A percentile compares a stretch with the other conserved stretches of the same genome.
phyloP scores from a whole-genome alignment of 306 rosid species.

The Glycine latifolia region DNA sequence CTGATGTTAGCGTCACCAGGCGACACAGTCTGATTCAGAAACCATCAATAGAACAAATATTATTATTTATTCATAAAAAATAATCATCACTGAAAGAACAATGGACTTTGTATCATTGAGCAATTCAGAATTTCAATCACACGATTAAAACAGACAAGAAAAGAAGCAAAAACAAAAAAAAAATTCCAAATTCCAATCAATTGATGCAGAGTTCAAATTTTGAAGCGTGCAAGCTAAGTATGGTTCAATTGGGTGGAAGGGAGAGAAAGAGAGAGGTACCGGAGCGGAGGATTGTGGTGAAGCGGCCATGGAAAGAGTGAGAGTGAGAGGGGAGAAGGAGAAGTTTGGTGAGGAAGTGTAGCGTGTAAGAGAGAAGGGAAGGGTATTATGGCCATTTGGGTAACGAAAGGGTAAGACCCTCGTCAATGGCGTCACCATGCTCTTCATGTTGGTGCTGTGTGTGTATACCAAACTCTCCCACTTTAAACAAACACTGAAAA shows the following conservation, averaged over 20 bases:
- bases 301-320: slow-evolving; percentile 76
- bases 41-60: slow-evolving; percentile 25
- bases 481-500: not conserved
- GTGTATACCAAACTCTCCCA: not conserved
- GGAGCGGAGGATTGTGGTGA: slow-evolving; percentile 66
- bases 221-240: not conserved
- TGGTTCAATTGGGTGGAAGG: slow-evolving; percentile 11
- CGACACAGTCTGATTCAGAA: slow-evolving; percentile 59
- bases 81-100: slow-evolving; percentile 29
- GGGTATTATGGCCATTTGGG: slow-evolving; percentile 53
- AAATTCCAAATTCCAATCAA: not conserved
- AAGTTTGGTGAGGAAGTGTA: slow-evolving; percentile 45
- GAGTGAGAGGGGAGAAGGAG: slow-evolving; percentile 43
- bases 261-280: slow-evolving; percentile 50
- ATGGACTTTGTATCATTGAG: not conserved
- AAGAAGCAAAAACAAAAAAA: not conserved
- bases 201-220: slow-evolving; percentile 2
- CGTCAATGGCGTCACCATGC: slow-evolving; percentile 62
- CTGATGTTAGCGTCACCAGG: slow-evolving; percentile 58
- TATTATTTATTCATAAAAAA: not conserved
- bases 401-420: slow-evolving; percentile 48
- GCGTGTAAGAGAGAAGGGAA: slow-evolving; percentile 47
- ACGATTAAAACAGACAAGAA: slow-evolving; percentile 1
- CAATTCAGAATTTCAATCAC: slow-evolving; percentile 3
- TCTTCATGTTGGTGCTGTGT: slow-evolving; percentile 52